Base-by-base conservation (phyloP, 768 basidiomycete genomes). In the Tricholoma terreum region DNA sequence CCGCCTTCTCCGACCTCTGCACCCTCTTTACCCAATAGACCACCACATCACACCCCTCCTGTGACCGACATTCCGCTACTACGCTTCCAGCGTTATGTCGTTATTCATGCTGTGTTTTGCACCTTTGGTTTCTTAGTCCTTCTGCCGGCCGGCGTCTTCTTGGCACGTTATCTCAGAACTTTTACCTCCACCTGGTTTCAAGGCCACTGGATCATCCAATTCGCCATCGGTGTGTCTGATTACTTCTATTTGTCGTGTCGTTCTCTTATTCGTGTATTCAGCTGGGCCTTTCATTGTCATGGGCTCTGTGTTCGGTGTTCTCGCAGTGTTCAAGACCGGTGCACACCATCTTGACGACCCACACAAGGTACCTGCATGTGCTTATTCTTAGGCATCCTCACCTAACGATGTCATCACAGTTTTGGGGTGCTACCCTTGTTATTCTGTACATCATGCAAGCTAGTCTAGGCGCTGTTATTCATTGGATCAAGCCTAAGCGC, bases 101-200 rank as follows among this genome's bases (percentile, higher is more conserved):
- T 86, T 49, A 80, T 81, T 5, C 84, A 86, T 67, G 84, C 78
- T 2, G 71, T 83, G 34, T 70, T 82, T 55, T 80, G 76, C 36
- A 70, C 70, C 9, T 55, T 82, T 38, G 83, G 80, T 6, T 84
- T 85, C 59, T 67, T 84, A 43, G 43, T 84, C 10, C 65, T 85
- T 51, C 69, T 86, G 8, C 84, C 85, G 5, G 61, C 71, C 27
- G 84, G 84, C 12, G 79, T 75, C 0, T 69, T 87, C 11, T 55
- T 84, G 30, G 82, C 83, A n/a, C 75, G 85, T 35, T 81, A 78
- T 61, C 67, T 79, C 35, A 71, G 84, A 55, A 84, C 80, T 0
- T 77, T 79, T 60, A 73, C 71, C 5, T 68, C 71, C 1, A 67
- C 63, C 6, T 87, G 85, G 85, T 85, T 81, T 67, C 73, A 69